These are phyloP conservation scores for Colletotrichum sp. DNA, from an alignment of 2,329 filamentous ascomycete genomes.

Conservation along the genomic window DNA sequence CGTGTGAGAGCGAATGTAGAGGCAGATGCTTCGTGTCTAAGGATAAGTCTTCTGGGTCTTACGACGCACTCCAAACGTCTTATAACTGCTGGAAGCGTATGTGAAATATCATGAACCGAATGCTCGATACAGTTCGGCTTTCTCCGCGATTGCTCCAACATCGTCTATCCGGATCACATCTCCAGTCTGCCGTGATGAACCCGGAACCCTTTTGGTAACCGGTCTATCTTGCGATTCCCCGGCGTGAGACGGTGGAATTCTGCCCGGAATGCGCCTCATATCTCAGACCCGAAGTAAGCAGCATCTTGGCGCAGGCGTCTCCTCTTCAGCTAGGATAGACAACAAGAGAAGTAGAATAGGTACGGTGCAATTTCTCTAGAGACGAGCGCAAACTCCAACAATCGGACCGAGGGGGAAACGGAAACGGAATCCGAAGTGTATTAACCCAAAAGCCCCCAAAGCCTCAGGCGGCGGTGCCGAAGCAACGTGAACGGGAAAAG, in stretches of 20 bases:
- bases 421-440: not conserved
- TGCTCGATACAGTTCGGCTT: not conserved
- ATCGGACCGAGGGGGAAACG: not conserved
- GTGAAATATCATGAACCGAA: not conserved
- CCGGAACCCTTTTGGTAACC: not conserved
- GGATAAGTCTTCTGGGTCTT: not conserved
- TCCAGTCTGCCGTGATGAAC: not conserved
- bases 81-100: not conserved
- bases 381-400: not conserved
- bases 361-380: not conserved
- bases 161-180: not conserved
- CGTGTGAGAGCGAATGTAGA: not conserved
- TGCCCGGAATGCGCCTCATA: not conserved
- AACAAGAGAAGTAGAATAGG: not conserved
- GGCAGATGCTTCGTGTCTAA: not conserved
- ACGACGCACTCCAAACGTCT: not conserved
- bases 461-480: not conserved
- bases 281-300: not conserved
- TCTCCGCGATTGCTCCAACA: not conserved
- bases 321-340: not conserved
- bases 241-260: not conserved
- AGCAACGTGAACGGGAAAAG: not conserved
- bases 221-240: not conserved
- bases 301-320: not conserved
- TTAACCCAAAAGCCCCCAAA: not conserved